phyloP scores from a whole-genome alignment of 176 grass and related monocot species.

The Oryza nivara region DNA sequence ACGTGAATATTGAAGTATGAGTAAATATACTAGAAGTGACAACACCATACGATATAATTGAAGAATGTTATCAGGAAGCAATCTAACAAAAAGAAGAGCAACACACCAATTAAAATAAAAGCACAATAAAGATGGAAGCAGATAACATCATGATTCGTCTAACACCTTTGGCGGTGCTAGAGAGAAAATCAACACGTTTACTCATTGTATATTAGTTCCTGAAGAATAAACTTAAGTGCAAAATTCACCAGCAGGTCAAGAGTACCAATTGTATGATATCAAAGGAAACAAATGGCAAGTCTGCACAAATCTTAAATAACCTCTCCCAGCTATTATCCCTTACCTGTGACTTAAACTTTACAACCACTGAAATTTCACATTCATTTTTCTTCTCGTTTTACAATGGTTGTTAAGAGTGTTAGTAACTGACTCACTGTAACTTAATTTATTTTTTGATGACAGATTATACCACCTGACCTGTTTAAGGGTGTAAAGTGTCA shows the following conservation, averaged over 20 bases:
- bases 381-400: constrained; percentile 18
- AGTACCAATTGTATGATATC: neutral
- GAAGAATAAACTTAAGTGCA: constrained; percentile 13
- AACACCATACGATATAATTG: neutral
- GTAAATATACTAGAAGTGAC: constrained; percentile 12
- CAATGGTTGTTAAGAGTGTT: neutral
- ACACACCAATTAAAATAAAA: constrained; percentile 23
- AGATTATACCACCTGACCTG: neutral
- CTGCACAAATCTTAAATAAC: neutral
- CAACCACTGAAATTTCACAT: neutral
- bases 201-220: neutral
- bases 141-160: constrained; percentile 2
- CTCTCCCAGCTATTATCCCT: neutral
- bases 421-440: constrained; percentile 9
- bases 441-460: constrained; percentile 18
- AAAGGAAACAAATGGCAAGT: neutral
- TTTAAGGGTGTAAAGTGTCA: neutral
- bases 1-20: constrained; percentile 27
- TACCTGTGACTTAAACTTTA: neutral
- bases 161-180: neutral
- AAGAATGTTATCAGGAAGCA: neutral
- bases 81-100: constrained; percentile 2
- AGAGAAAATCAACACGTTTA: neutral
- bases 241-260: constrained; percentile 15
- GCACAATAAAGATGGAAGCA: neutral